Percentiles rank a stretch among this genome's conserved stretches.
Evolutionary conservation across 768 basidiomycete species (phyloP).

Genomic region (Pisolithus sp.): DNA sequence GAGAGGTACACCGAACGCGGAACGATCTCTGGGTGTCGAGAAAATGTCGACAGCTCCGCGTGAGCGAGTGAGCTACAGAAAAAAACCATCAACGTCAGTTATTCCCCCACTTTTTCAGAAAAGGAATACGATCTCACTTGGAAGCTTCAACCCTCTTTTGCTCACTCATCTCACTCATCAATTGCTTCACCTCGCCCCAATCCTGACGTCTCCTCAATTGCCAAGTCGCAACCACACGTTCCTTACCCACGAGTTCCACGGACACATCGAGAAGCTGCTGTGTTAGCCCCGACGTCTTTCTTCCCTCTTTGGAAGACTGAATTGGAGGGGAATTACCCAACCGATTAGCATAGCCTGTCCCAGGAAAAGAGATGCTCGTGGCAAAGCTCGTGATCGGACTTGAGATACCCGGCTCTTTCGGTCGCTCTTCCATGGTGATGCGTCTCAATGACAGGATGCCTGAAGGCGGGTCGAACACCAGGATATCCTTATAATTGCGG

Average conservation of each 20-base stretch:
- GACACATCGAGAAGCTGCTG: slow-evolving; percentile 31
- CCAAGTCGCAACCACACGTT: slow-evolving; percentile 58
- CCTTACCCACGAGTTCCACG: slow-evolving; percentile 32
- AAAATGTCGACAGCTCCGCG: slow-evolving; percentile 76
- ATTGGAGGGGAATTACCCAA: slow-evolving; percentile 24
- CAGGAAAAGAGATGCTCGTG: slow-evolving; percentile 59
- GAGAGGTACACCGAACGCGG: slow-evolving; percentile 77
- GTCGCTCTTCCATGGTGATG: slow-evolving; percentile 38
- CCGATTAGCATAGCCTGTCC: slow-evolving; percentile 39
- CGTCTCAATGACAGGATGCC: slow-evolving; percentile 52
- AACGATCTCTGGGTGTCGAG: slow-evolving; percentile 49
- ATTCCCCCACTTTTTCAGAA: background rate
- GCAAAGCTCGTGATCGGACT: slow-evolving; percentile 29
- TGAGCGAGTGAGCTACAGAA: slow-evolving; percentile 48
- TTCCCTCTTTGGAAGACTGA: slow-evolving; percentile 24
- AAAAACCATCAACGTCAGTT: background rate
- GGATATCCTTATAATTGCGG: slow-evolving; percentile 56
- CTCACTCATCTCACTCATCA: slow-evolving; percentile 4
- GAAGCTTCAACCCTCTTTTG: slow-evolving; percentile 3
- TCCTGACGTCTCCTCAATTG: slow-evolving; percentile 44
- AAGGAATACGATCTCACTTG: background rate
- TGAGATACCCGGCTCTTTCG: slow-evolving; percentile 18
- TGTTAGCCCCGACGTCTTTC: slow-evolving; percentile 28
- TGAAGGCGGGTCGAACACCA: slow-evolving; percentile 59
- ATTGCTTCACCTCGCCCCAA: slow-evolving; percentile 47